Base-by-base conservation (phyloP, 192 early-diverging fungal species). In the Phlyctochytrium bullatum region DNA sequence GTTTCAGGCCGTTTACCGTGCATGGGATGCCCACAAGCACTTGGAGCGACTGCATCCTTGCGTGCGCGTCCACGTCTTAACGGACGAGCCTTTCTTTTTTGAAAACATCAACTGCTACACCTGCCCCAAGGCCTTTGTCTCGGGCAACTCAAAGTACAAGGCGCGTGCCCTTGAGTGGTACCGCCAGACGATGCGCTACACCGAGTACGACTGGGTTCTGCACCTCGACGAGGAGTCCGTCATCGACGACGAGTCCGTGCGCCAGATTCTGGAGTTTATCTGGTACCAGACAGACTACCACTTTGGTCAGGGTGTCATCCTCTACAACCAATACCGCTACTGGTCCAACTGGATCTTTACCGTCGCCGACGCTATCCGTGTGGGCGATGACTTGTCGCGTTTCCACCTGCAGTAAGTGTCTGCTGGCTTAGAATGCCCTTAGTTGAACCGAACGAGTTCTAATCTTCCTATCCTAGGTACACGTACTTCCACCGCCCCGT, bases 111-210 rank as follows among this genome's bases (percentile, higher is more conserved):
- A 85, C 72, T 85, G 83, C 70, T 85, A 78, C 70, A 80, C 80
- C 36, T 85, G 83, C 70, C 83, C 83, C 47, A 80, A 78, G 59
- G 14, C 51, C 27, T 85, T 83, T 64, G 57, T 59, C 6, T 66
- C 80, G 3, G 40, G 52, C 14, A 53, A 61, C 62, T 71, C 71
- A 20, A 85, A 82, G 59, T 85, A 85, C 79, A 85, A 85, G 72
- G 83, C 83, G 0, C 76, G 83, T 17, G 83, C 83, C 1, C 69
- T 85, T 29, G 83, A 85, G 62, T 85, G 83, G 83, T 85, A 85
- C 73, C 77, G 83, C 51, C 75, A 78, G 68, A 82, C 80, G 2
- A 77, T 85, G 76, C 40, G 62, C 17, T 80, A 74, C 71, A 85
- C 80, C 25, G 80, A 85, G 67, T 61, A 71, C 58, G 83, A 85